Conservation (phyloP, 352 stramenopile genomes). For the Phytophthora tubulina region DNA sequence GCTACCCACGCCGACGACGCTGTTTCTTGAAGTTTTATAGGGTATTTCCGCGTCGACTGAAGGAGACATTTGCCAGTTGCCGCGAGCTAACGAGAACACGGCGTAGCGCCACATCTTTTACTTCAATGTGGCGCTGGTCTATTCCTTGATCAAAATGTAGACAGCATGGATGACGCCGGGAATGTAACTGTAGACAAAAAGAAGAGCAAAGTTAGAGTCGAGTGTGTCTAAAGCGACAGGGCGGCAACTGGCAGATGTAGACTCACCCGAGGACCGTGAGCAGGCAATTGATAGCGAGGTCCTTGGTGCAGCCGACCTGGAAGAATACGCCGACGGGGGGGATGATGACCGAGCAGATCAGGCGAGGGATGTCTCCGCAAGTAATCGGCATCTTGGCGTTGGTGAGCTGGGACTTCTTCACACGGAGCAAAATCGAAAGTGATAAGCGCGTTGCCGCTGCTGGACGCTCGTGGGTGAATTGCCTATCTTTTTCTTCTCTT, state of each 20-base stretch:
- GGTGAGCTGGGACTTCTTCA: conserved; percentile 13
- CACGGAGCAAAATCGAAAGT: conserved; percentile 42
- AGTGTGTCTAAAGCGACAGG: conserved; percentile 11
- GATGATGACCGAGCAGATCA: conserved; percentile 79
- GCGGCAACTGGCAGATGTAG: neutral
- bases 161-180: conserved; percentile 81
- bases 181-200: conserved; percentile 53
- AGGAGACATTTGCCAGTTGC: conserved; percentile 2
- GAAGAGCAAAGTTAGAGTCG: conserved; percentile 7
- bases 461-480: conserved; percentile 20
- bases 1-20: conserved; percentile 5
- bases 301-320: conserved; percentile 69
- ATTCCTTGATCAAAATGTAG: conserved; percentile 80
- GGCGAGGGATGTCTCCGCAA: conserved; percentile 71
- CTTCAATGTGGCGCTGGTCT: conserved; percentile 35
- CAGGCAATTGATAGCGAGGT: conserved; percentile 75
- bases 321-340: conserved; percentile 67
- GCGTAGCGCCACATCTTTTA: conserved; percentile 40
- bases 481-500: conserved; percentile 26
- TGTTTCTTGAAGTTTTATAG: conserved; percentile 18
- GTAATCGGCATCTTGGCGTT: conserved; percentile 62
- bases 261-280: conserved; percentile 69
- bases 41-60: conserved; percentile 1
- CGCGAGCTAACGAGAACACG: neutral
- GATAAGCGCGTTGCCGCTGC: neutral